Percentiles rank a stretch among this genome's conserved stretches.
Evolutionary conservation across 805 yeast species (phyloP).

Genomic region (Citeromyces nyonsensis): DNA sequence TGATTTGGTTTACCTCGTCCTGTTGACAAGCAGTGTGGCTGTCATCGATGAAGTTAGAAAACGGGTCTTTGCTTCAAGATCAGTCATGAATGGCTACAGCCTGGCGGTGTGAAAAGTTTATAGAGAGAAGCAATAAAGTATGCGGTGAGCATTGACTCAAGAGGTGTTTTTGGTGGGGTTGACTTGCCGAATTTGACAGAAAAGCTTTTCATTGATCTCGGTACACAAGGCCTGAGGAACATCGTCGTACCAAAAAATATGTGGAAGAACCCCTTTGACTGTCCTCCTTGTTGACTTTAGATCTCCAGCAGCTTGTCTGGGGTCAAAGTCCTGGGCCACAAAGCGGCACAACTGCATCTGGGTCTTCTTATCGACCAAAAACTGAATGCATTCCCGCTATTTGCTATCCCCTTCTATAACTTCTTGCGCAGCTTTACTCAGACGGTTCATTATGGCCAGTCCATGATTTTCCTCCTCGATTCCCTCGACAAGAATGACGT

Average conservation of each 20-base stretch:
- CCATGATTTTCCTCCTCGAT: slow-evolving; percentile 68
- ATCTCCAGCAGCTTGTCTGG: background rate
- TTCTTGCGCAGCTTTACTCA: slow-evolving; percentile 67
- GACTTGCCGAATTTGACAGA: no score
- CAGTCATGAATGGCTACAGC: slow-evolving; percentile 2
- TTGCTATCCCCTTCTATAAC: slow-evolving; percentile 5
- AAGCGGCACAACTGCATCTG: no score
- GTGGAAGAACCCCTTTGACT: no score
- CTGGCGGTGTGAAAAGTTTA: slow-evolving; percentile 1
- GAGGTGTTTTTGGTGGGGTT: no score
- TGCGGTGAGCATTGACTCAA: background rate
- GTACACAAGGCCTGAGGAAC: no score
- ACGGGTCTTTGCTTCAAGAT: slow-evolving; percentile 11
- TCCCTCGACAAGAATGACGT: slow-evolving; percentile 73
- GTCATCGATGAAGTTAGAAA: slow-evolving; percentile 77
- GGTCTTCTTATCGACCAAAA: no score
- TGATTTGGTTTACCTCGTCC: slow-evolving; percentile 51
- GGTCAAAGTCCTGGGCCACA: background rate
- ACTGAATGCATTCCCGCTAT: background rate
- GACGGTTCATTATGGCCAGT: slow-evolving; percentile 85
- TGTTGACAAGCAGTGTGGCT: slow-evolving; percentile 68
- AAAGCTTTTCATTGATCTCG: background rate
- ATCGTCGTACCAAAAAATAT: no score
- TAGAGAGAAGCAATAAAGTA: background rate
- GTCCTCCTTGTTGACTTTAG: background rate